A percentile compares a stretch with the other conserved stretches of the same genome.
Conservation (phyloP, 2,329 filamentous ascomycete species). For the Colletotrichum sp. region DNA sequence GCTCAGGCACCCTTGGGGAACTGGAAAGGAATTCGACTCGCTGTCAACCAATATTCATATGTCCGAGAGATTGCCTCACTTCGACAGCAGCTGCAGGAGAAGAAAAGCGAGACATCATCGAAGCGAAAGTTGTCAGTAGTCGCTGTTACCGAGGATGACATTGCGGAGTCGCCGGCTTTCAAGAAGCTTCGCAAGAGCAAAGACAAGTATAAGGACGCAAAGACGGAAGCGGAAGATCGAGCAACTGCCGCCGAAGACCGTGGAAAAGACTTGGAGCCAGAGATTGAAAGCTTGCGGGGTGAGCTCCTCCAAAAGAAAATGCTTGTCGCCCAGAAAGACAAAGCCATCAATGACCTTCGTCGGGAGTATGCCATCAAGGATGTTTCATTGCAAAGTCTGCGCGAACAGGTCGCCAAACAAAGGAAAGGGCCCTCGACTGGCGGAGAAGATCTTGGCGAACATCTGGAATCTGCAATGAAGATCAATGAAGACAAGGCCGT, state of each 20-base stretch:
- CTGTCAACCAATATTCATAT: not conserved
- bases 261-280: not conserved
- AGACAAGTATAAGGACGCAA: not conserved
- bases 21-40: not conserved
- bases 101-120: not conserved
- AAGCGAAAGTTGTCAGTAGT: not conserved
- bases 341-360: not conserved
- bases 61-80: not conserved
- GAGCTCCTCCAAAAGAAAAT: not conserved
- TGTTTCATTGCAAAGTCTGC: not conserved
- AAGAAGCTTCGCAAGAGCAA: not conserved
- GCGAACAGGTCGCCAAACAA: not conserved
- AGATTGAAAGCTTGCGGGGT: not conserved
- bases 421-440: not conserved
- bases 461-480: not conserved
- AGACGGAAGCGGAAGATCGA: not conserved
- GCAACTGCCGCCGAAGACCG: not conserved
- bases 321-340: not conserved
- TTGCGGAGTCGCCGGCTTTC: not conserved
- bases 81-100: not conserved
- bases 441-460: not conserved
- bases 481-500: not conserved
- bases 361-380: not conserved
- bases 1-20: not conserved
- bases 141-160: not conserved